phyloP scores from a whole-genome alignment of 805 yeast genomes.

The Isabelozyma gotoi region DNA sequence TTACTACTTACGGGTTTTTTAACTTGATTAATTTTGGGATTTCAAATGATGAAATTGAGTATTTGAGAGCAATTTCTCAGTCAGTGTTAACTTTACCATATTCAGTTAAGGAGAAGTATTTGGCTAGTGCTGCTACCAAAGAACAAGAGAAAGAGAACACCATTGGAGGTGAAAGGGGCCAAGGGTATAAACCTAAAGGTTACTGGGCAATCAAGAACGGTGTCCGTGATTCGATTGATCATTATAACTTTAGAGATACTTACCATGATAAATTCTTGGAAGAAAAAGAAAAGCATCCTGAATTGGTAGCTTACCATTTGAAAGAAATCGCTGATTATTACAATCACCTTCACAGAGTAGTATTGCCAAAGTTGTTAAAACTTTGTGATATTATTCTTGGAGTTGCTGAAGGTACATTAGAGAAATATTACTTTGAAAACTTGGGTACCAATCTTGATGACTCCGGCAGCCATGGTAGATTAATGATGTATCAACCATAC shows the following conservation, averaged over 20 bases:
- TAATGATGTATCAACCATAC: slow-evolving; percentile 24
- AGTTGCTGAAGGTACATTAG: slow-evolving; percentile 26
- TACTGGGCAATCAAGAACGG: slow-evolving; percentile 31
- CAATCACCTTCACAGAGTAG: slow-evolving; percentile 17
- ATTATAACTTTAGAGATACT: slow-evolving; percentile 26
- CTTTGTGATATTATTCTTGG: slow-evolving; percentile 27
- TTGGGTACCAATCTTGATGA: slow-evolving; percentile 19
- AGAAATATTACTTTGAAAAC: slow-evolving; percentile 27
- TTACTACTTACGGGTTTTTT: slow-evolving; percentile 46
- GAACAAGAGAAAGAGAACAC: slow-evolving; percentile 23
- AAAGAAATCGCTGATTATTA: slow-evolving; percentile 22
- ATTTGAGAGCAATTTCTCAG: slow-evolving; percentile 41
- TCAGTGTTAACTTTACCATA: slow-evolving; percentile 40
- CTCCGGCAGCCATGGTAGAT: slow-evolving; percentile 29
- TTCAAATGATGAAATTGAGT: slow-evolving; percentile 26
- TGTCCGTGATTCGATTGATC: slow-evolving; percentile 25
- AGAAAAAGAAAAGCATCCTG: slow-evolving; percentile 19
- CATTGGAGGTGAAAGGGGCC: slow-evolving; percentile 29
- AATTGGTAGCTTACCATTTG: slow-evolving; percentile 20
- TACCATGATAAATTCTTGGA: slow-evolving; percentile 21
- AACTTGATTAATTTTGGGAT: slow-evolving; percentile 44
- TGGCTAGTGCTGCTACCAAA: slow-evolving; percentile 41
- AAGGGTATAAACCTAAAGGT: slow-evolving; percentile 29
- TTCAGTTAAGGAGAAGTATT: slow-evolving; percentile 33
- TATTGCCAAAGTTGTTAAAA: slow-evolving; percentile 21